Conservation (phyloP, 495 filamentous ascomycete genomes). For the Gamarada debralockiae region DNA sequence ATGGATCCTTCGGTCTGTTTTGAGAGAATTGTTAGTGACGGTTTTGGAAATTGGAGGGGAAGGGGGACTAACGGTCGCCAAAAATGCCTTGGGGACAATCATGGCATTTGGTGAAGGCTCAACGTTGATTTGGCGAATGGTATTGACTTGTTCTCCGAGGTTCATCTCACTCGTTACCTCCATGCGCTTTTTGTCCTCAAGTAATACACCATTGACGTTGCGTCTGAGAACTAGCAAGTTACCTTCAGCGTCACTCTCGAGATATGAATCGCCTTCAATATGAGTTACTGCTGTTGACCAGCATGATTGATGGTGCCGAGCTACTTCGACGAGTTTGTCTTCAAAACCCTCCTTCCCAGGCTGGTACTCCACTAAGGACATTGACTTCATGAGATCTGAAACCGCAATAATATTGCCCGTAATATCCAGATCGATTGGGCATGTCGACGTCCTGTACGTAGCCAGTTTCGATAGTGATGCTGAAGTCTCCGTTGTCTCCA, state of each 20-base stretch:
- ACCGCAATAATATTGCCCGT: constrained; percentile 71
- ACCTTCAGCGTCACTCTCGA: constrained; percentile 80
- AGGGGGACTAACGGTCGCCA: constrained; percentile 72
- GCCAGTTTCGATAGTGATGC: constrained; percentile 60
- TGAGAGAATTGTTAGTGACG: constrained; percentile 24
- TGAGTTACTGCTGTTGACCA: constrained; percentile 78
- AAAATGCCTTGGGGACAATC: constrained; percentile 77
- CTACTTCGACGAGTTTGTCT: constrained; percentile 63
- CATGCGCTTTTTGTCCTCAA: constrained; percentile 67
- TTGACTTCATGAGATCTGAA: constrained; percentile 90
- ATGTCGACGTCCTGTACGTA: constrained; percentile 76
- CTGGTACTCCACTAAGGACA: constrained; percentile 68
- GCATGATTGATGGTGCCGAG: constrained; percentile 72
- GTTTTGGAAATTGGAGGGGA: not conserved
- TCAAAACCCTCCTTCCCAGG: constrained; percentile 39
- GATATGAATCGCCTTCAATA: constrained; percentile 67
- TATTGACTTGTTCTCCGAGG: constrained; percentile 89
- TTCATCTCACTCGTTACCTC: constrained; percentile 74
- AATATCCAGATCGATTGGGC: constrained; percentile 79
- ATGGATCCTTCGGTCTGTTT: constrained; percentile 82
- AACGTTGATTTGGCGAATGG: constrained; percentile 59
- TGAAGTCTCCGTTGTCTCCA: constrained; percentile 41
- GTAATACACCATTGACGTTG: constrained; percentile 66
- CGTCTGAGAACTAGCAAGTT: constrained; percentile 77
- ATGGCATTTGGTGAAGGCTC: constrained; percentile 54